These are phyloP conservation scores for Conticribra weissflogii DNA, from an alignment of 108 stramenopile genomes.

Conservation along the genomic window DNA sequence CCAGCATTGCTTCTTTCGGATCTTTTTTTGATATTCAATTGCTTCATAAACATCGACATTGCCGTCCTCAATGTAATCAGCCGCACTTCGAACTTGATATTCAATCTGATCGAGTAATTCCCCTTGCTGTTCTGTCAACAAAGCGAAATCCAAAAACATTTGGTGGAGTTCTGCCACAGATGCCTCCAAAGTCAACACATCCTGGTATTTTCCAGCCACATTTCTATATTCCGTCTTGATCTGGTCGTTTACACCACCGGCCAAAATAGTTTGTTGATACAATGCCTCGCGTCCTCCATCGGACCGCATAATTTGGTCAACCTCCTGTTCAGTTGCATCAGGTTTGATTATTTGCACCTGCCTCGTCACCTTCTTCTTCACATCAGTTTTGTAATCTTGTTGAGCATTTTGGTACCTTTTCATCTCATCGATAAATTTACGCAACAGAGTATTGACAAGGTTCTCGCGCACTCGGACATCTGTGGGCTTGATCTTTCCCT, in stretches of 20 bases:
- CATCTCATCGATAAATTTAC: conserved; percentile 98
- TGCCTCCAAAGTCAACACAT: conserved; percentile 96
- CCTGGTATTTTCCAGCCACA: conserved; percentile 97
- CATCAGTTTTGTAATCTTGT: conserved; percentile 96
- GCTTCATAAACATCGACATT: conserved; percentile 91
- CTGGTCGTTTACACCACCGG: conserved; percentile 90
- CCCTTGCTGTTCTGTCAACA: conserved; percentile 98
- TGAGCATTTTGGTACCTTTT: conserved; percentile 95
- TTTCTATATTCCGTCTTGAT: conserved; percentile 89
- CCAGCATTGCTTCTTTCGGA: conserved; percentile 95
- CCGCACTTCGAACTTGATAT: conserved; percentile 92
- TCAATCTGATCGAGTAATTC: conserved; percentile 98
- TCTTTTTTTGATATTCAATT: conserved; percentile 89
- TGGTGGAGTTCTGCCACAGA: conserved; percentile 97
- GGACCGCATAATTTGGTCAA: conserved; percentile 91
- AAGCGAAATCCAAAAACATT: conserved; percentile 99
- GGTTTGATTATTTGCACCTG: conserved; percentile 97
- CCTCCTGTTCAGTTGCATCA: conserved; percentile 96
- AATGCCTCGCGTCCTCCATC: conserved; percentile 90
- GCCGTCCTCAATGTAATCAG: conserved; percentile 95
- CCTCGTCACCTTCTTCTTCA: conserved; percentile 94
- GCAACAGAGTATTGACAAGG: conserved; percentile 91
- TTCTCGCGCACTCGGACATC: conserved; percentile 90
- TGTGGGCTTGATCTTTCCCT: conserved; percentile 56
- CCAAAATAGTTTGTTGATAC: conserved; percentile 81